Evolutionary conservation across 352 stramenopile species (phyloP).

Genomic region (Blastocystis sp.): DNA sequence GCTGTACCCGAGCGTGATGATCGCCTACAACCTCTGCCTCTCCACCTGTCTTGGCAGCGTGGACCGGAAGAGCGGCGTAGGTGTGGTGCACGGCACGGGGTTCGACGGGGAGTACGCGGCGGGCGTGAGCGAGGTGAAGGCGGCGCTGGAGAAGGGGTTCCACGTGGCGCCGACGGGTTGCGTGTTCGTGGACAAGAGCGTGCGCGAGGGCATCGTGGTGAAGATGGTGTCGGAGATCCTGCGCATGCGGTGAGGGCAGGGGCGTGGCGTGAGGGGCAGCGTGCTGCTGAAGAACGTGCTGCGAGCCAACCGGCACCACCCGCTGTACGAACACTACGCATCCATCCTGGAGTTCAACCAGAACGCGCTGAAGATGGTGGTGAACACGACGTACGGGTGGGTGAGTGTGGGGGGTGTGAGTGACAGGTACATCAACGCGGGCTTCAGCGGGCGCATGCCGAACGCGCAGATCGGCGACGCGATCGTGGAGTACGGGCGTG

Average conservation of each 20-base stretch:
- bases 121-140: not conserved
- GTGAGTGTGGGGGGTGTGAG: not conserved
- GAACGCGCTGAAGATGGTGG: slow-evolving; percentile 95
- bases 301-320: slow-evolving; percentile 72
- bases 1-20: slow-evolving; percentile 98
- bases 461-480: slow-evolving; percentile 91
- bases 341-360: slow-evolving; percentile 83
- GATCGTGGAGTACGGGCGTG: slow-evolving; percentile 88
- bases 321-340: slow-evolving; percentile 70
- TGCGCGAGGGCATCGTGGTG: slow-evolving; percentile 89
- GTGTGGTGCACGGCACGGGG: slow-evolving; percentile 16
- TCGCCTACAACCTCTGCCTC: slow-evolving; percentile 99
- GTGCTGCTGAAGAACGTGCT: slow-evolving; percentile 96
- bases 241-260: slow-evolving; percentile 76
- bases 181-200: slow-evolving; percentile 78
- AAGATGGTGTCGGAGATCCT: slow-evolving; percentile 92
- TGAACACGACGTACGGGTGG: slow-evolving; percentile 95
- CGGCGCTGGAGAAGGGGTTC: slow-evolving; percentile 21
- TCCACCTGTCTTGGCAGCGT: slow-evolving; percentile 89
- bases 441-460: slow-evolving; percentile 93
- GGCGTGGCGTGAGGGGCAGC: slow-evolving; percentile 71
- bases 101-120: slow-evolving; percentile 27
- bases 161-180: slow-evolving; percentile 44
- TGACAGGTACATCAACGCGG: slow-evolving; percentile 89
- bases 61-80: slow-evolving; percentile 71